Evolutionary conservation across 352 stramenopile genomes (phyloP).

Genomic region (Phytophthora cryptogea): DNA sequence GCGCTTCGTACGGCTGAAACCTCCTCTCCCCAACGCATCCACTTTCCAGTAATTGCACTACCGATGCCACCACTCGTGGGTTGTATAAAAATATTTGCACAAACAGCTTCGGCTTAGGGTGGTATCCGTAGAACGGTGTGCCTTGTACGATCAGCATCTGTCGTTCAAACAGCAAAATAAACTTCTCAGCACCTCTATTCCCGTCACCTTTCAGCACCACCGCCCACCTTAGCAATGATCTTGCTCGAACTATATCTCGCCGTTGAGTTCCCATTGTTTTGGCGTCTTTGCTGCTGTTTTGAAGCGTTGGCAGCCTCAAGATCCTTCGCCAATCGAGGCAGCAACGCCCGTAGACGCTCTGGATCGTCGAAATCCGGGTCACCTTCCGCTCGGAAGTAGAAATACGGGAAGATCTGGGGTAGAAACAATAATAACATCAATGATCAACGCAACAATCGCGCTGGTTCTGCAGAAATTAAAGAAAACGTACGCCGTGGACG

Average conservation of each 20-base stretch:
- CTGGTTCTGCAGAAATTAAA: not conserved
- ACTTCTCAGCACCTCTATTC: not conserved
- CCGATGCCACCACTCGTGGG: conserved; percentile 51
- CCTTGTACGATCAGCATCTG: conserved; percentile 89
- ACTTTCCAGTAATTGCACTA: conserved; percentile 88
- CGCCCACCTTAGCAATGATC: conserved; percentile 73
- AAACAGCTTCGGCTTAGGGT: conserved; percentile 74
- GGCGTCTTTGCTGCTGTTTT: conserved; percentile 47
- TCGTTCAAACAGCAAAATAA: not conserved
- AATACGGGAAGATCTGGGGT: conserved; percentile 87
- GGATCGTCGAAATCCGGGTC: conserved; percentile 68
- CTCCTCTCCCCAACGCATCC: conserved; percentile 64
- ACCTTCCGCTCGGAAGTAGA: conserved; percentile 83
- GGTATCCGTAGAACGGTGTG: conserved; percentile 91
- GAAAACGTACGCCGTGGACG: conserved; percentile 76
- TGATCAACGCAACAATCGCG: not conserved
- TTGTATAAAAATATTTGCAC: conserved; percentile 92
- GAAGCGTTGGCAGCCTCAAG: conserved; percentile 59
- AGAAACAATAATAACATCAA: not conserved
- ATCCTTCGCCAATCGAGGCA: conserved; percentile 75
- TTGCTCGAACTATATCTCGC: conserved; percentile 22
- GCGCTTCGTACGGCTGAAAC: conserved; percentile 90
- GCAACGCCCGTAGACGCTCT: conserved; percentile 51
- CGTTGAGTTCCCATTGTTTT: conserved; percentile 13
- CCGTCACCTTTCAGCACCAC: not conserved